Percentiles rank a stretch among this genome's conserved stretches.
phyloP scores from a whole-genome alignment of 192 early-diverging fungal species.

The Backusella circina region DNA sequence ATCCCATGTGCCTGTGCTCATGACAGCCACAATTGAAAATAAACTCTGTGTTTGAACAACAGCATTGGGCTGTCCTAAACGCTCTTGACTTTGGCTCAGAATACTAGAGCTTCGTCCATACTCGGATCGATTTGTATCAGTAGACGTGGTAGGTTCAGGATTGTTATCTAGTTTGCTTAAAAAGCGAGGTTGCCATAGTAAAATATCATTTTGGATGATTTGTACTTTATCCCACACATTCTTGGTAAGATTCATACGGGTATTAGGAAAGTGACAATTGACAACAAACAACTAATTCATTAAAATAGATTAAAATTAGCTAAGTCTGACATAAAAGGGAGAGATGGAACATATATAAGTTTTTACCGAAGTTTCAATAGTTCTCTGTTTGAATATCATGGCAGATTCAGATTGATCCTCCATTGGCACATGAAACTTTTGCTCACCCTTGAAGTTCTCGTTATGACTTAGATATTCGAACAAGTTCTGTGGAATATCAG shows the following conservation, averaged over 20 bases:
- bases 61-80: not conserved
- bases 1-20: constrained; percentile 27
- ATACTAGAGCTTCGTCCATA: constrained; percentile 6
- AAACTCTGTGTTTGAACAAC: not conserved
- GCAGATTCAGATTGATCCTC: constrained; percentile 58
- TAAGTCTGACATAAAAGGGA: not conserved
- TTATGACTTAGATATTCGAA: constrained; percentile 39
- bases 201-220: constrained; percentile 40
- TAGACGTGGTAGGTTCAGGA: not conserved
- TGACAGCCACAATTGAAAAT: constrained; percentile 18
- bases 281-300: constrained; percentile 31
- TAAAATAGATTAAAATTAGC: not conserved
- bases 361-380: constrained; percentile 56
- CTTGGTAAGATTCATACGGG: constrained; percentile 30
- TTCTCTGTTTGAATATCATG: constrained; percentile 50
- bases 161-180: not conserved
- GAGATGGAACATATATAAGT: not conserved
- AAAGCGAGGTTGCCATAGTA: constrained; percentile 39
- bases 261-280: constrained; percentile 41
- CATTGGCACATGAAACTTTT: constrained; percentile 42
- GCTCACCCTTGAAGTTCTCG: constrained; percentile 39
- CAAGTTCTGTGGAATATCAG: constrained; percentile 33
- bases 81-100: constrained; percentile 25
- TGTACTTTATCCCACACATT: constrained; percentile 36
- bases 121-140: not conserved